phyloP scores from a whole-genome alignment of 1,139 yeast genomes.

The Eremothecium gossypii region DNA sequence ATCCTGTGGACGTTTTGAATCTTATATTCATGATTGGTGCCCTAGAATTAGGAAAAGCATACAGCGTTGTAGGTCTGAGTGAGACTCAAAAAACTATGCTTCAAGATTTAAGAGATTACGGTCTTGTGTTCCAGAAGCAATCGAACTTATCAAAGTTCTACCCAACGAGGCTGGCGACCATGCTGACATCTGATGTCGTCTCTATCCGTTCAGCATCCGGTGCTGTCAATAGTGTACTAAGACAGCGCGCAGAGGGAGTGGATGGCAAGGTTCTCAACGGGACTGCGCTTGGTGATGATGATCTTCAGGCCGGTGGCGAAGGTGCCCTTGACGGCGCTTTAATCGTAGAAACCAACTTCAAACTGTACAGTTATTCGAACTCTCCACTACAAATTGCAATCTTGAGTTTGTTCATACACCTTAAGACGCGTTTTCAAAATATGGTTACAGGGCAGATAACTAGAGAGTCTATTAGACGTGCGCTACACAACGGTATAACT shows the following conservation, averaged over 20 bases:
- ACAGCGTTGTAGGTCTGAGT: slow-evolving; percentile 60
- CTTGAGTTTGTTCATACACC: slow-evolving; percentile 73
- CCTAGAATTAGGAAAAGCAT: slow-evolving; percentile 80
- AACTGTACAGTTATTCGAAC: slow-evolving; percentile 86
- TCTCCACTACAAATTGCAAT: slow-evolving; percentile 95
- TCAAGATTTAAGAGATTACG: slow-evolving; percentile 85
- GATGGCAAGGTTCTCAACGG: slow-evolving; percentile 9
- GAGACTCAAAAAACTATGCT: slow-evolving; percentile 81
- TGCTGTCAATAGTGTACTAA: slow-evolving; percentile 55
- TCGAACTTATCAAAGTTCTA: slow-evolving; percentile 59
- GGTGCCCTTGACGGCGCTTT: slow-evolving; percentile 48
- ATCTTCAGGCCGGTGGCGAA: slow-evolving; percentile 20
- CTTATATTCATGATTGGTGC: slow-evolving; percentile 91
- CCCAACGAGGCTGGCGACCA: slow-evolving; percentile 87
- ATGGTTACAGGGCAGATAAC: slow-evolving; percentile 92
- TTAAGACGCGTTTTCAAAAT: slow-evolving; percentile 77
- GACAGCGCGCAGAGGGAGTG: slow-evolving; percentile 28
- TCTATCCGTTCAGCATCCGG: slow-evolving; percentile 61
- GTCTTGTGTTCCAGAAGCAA: slow-evolving; percentile 72
- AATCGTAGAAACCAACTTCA: slow-evolving; percentile 87
- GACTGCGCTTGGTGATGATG: slow-evolving; percentile 22
- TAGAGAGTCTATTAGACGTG: slow-evolving; percentile 80
- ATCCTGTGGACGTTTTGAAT: slow-evolving; percentile 90
- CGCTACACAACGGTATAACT: slow-evolving; percentile 80
- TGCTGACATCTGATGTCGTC: slow-evolving; percentile 76